A percentile compares a stretch with the other conserved stretches of the same genome.
These are phyloP conservation scores for Ogataea ramenticola DNA, from an alignment of 805 yeast species.

Conservation along the genomic window DNA sequence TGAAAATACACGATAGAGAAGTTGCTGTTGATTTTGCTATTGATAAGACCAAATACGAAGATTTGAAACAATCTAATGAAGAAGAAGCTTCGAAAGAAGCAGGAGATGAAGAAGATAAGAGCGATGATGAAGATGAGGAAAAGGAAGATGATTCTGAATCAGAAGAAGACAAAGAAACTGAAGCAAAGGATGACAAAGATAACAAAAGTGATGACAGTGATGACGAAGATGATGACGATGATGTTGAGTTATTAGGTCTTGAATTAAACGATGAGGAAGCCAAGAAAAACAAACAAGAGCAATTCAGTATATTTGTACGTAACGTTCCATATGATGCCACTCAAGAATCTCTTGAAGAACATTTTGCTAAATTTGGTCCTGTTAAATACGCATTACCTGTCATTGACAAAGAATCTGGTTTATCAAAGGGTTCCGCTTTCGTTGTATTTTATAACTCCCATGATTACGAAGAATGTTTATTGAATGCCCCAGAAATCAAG, in stretches of 20 bases:
- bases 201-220: constrained; percentile 20
- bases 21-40: constrained; percentile 94
- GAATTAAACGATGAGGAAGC: constrained; percentile 31
- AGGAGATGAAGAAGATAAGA: constrained; percentile 32
- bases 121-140: constrained; percentile 29
- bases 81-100: constrained; percentile 32
- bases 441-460: constrained; percentile 70
- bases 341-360: constrained; percentile 65
- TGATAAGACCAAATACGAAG: constrained; percentile 80
- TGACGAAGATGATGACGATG: constrained; percentile 12
- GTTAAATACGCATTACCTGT: constrained; percentile 93
- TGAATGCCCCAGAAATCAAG: constrained; percentile 67
- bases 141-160: constrained; percentile 23
- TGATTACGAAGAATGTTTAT: constrained; percentile 61
- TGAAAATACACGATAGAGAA: constrained; percentile 81
- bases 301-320: constrained; percentile 75
- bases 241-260: constrained; percentile 23
- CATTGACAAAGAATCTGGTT: constrained; percentile 73
- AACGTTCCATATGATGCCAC: constrained; percentile 95
- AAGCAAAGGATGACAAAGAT: constrained; percentile 20
- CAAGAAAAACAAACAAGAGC: constrained; percentile 55
- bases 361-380: constrained; percentile 77
- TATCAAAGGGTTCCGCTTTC: constrained; percentile 92
- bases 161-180: constrained; percentile 22
- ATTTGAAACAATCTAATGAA: constrained; percentile 37